A percentile compares a stretch with the other conserved stretches of the same genome.
Conservation (phyloP, 176 grass and related monocot genomes). For the Urochloa ruziziensis region DNA sequence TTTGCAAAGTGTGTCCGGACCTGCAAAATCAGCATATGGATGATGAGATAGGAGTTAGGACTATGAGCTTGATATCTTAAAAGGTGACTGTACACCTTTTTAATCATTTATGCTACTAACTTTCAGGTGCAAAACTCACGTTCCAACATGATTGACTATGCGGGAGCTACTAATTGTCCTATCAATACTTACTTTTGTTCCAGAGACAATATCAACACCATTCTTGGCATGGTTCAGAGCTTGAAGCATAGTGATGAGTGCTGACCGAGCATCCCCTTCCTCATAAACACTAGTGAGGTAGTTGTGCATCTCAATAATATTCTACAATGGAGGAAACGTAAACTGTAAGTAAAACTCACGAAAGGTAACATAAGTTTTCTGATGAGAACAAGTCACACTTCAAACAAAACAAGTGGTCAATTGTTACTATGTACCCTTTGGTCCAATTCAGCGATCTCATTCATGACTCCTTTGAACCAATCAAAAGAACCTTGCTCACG, state of each 20-base stretch:
- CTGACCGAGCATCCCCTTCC: slow-evolving; percentile 95
- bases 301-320: slow-evolving; percentile 99
- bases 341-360: slow-evolving; percentile 20
- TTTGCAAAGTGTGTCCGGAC: slow-evolving; percentile 98
- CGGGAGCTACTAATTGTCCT: neutral
- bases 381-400: slow-evolving; percentile 11
- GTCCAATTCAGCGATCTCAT: slow-evolving; percentile 90
- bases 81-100: slow-evolving; percentile 6
- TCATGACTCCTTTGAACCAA: slow-evolving; percentile 99
- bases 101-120: neutral
- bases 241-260: slow-evolving; percentile 99
- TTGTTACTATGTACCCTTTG: slow-evolving; percentile 64
- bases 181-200: slow-evolving; percentile 74
- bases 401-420: neutral
- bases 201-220: slow-evolving; percentile 92
- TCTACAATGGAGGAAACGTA: slow-evolving; percentile 42
- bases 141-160: neutral
- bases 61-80: slow-evolving; percentile 22
- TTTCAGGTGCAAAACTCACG: neutral
- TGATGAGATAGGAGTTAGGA: slow-evolving; percentile 17
- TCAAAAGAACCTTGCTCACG: slow-evolving; percentile 98
- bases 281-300: slow-evolving; percentile 99
- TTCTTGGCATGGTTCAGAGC: slow-evolving; percentile 94
- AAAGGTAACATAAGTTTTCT: slow-evolving; percentile 6
- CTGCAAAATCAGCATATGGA: slow-evolving; percentile 40